Conservation (phyloP, 108 stramenopile genomes). For the Nitzschia inconspicua region DNA sequence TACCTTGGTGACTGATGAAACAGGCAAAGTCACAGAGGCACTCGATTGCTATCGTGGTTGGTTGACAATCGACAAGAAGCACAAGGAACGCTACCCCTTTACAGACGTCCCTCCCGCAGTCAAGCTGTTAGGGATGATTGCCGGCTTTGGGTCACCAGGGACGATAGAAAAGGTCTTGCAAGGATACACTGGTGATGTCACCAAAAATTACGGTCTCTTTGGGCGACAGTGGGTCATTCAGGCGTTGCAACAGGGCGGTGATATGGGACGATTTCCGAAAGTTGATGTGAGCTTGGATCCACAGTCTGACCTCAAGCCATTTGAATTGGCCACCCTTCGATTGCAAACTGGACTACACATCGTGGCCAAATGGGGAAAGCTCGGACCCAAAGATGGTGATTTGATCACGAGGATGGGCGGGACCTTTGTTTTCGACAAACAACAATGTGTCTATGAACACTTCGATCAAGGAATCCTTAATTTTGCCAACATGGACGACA, state of each 20-base stretch:
- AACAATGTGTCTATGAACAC: background rate
- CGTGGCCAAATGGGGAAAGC: conserved; percentile 4
- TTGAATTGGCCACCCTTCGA: conserved; percentile 10
- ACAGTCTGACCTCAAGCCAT: background rate
- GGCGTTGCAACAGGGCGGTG: background rate
- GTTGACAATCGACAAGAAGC: conserved; percentile 1
- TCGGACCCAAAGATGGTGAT: conserved; percentile 1
- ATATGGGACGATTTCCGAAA: conserved; percentile 5
- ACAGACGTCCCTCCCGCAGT: background rate
- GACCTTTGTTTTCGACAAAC: conserved; percentile 2
- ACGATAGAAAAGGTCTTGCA: conserved; percentile 5
- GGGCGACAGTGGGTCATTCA: conserved; percentile 8
- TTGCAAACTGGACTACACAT: conserved; percentile 13
- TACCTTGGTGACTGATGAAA: conserved; percentile 4
- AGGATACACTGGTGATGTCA: conserved; percentile 1
- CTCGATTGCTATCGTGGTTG: conserved; percentile 6
- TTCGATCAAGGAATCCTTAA: conserved; percentile 13
- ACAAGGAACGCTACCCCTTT: background rate
- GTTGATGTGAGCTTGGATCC: no score
- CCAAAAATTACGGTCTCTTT: background rate
- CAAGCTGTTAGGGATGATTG: conserved; percentile 9
- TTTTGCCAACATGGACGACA: conserved; percentile 1
- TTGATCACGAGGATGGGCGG: conserved; percentile 4
- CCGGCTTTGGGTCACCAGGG: conserved; percentile 12
- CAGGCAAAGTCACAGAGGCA: background rate